These are phyloP conservation scores for Drechmeria coniospora DNA, from an alignment of 2,329 filamentous ascomycete genomes.

Conservation along the genomic window DNA sequence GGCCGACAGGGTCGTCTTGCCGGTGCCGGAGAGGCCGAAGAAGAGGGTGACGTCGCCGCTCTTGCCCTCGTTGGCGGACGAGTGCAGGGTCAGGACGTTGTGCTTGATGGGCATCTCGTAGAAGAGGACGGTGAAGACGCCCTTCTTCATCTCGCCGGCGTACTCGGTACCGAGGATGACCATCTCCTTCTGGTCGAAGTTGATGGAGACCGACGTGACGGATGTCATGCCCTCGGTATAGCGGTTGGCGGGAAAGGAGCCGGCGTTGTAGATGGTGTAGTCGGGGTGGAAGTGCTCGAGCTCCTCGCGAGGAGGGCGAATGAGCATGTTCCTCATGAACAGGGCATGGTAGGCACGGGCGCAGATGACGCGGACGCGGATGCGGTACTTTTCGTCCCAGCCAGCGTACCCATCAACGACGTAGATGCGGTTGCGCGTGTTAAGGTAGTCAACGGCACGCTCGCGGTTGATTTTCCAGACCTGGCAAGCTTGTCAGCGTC, in stretches of 20 bases:
- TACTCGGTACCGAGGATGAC: slow-evolving; percentile 99
- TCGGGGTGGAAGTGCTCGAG: slow-evolving; percentile 96
- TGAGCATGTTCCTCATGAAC: slow-evolving; percentile 99
- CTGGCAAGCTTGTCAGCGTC: slow-evolving; percentile 34
- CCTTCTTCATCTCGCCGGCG: slow-evolving; percentile 74
- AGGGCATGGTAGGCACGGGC: slow-evolving; percentile 98
- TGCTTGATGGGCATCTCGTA: slow-evolving; percentile 99
- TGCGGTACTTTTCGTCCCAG: slow-evolving; percentile 97
- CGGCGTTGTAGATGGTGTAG: slow-evolving; percentile 99
- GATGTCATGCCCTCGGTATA: slow-evolving; percentile 98
- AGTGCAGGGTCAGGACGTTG: slow-evolving; percentile 96
- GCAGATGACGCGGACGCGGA: slow-evolving; percentile 94
- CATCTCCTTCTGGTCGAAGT: slow-evolving; percentile 99
- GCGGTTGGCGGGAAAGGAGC: slow-evolving; percentile 95
- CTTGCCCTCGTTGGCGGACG: slow-evolving; percentile 93
- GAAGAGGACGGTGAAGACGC: slow-evolving; percentile 97
- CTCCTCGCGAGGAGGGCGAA: slow-evolving; percentile 80
- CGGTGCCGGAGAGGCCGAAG: slow-evolving; percentile 96
- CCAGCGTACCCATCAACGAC: slow-evolving; percentile 94
- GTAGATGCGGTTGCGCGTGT: slow-evolving; percentile 97
- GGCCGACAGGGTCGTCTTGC: slow-evolving; percentile 95
- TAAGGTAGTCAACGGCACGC: slow-evolving; percentile 96
- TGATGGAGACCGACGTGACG: slow-evolving; percentile 92
- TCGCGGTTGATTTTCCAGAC: slow-evolving; percentile 99
- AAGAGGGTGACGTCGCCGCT: slow-evolving; percentile 94